Evolutionary conservation across 106 monocot genomes (phyloP), one percentile per base, ranked within the genome.

Genomic region (Gastrodia elata): DNA sequence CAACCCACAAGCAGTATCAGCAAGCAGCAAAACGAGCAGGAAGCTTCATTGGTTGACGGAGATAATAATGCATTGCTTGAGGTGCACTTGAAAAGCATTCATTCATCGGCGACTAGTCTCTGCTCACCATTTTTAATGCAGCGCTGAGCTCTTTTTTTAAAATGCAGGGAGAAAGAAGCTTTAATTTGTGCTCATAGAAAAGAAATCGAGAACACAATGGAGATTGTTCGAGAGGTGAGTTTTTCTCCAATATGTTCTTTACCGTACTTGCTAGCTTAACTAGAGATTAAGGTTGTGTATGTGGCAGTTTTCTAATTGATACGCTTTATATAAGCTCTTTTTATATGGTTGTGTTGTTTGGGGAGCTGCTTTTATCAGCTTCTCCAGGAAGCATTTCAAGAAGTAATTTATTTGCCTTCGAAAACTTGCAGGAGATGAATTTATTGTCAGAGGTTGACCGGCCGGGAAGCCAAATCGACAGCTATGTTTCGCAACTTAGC

Each of bases 381-480:
- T n/a, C n/a, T n/a, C n/a, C n/a, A n/a, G n/a, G n/a, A n/a, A n/a
- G n/a, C n/a, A n/a, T n/a, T n/a, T n/a, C n/a, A 2, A 57, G n/a
- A 25, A 3, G 24, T 2, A 26, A 16, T 27, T 59, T 36, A 36
- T 4, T 36, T 33, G 36, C 2, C 25, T 2, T 16, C 39, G 68
- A 38, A 39, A 36, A 22, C 16, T 67, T 58, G 28, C 82, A 94
- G 94, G 94, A 94, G 73, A 94, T 94, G 94, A 89, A 89, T 68
- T 61, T 94, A 56, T 70, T 94, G 81, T 84, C 84, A 27, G 91
- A 94, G 65, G 91, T 89, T 7, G 91, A 94, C 33, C 88, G 85
- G 16, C 94, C 94, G 20, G 94, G 94, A 26, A 94, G 89, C 77
- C 83, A 80, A 30, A 87, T 94, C 5, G 94, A 94, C 73, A 85